Conservation (phyloP, 2,329 filamentous ascomycete genomes). For the Hymenoscyphus repandus region DNA sequence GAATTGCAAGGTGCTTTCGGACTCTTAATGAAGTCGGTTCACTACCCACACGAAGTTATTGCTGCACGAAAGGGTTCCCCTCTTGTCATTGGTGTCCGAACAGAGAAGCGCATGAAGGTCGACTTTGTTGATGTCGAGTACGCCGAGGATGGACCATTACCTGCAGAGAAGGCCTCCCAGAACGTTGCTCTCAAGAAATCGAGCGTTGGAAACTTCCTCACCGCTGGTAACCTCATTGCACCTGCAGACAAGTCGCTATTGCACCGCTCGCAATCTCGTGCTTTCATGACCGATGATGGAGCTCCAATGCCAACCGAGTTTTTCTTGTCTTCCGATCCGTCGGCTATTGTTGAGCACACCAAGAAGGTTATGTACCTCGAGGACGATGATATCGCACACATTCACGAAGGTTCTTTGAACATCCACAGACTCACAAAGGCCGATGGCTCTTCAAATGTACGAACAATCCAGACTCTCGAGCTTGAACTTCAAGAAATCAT, state of each 20-base stretch:
- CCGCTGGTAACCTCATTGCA: constrained; percentile 66
- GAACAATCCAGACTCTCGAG: constrained; percentile 96
- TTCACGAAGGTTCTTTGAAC: constrained; percentile 97
- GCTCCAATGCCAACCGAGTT: constrained; percentile 98
- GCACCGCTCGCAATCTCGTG: constrained; percentile 96
- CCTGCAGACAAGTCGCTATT: constrained; percentile 96
- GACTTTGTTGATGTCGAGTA: constrained; percentile 99
- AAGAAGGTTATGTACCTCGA: constrained; percentile 99
- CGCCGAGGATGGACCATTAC: constrained; percentile 73
- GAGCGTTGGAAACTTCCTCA: constrained; percentile 59
- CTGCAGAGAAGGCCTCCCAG: constrained; percentile 91
- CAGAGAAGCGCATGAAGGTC: constrained; percentile 98
- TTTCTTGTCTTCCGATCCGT: constrained; percentile 98
- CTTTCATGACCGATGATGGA: constrained; percentile 98
- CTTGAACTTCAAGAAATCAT: constrained; percentile 99
- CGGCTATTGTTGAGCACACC: constrained; percentile 97
- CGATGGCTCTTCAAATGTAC: constrained; percentile 93
- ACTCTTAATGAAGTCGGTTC: constrained; percentile 94
- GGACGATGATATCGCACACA: constrained; percentile 99
- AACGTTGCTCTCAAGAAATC: constrained; percentile 95
- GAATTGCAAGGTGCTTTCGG: constrained; percentile 98
- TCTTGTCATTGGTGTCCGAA: constrained; percentile 94
- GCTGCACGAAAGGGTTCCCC: constrained; percentile 98
- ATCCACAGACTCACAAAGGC: constrained; percentile 98
- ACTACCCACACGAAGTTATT: constrained; percentile 97